Evolutionary conservation across 2,329 filamentous ascomycete species (phyloP).

Genomic region (Dothidotthia symphoricarpi): DNA sequence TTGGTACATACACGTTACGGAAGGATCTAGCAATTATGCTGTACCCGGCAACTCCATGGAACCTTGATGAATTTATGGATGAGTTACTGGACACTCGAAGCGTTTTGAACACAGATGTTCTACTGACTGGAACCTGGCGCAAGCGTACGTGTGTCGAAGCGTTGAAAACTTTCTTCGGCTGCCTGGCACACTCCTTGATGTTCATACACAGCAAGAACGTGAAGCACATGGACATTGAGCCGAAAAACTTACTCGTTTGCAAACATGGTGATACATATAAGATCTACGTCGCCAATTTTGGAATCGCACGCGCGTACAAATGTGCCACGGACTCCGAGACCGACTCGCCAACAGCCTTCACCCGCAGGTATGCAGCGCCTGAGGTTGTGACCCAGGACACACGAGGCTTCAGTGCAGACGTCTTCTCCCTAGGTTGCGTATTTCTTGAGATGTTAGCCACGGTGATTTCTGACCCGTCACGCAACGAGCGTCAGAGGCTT

Average conservation of each 20-base stretch:
- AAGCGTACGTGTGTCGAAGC: too few species aligned
- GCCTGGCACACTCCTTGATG: constrained; percentile 7
- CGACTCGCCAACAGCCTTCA: constrained; percentile 14
- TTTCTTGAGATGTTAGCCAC: constrained; percentile 21
- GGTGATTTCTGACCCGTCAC: not conserved
- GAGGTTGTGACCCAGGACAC: constrained; percentile 19
- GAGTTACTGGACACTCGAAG: not conserved
- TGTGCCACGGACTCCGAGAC: not conserved
- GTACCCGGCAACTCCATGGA: constrained; percentile 5
- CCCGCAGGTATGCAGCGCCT: constrained; percentile 20
- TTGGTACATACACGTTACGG: constrained; percentile 6
- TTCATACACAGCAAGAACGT: constrained; percentile 11
- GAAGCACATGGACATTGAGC: constrained; percentile 21
- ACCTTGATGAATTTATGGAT: constrained; percentile 3
- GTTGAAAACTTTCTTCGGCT: constrained; percentile 2
- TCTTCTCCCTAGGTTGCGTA: constrained; percentile 26
- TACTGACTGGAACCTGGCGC: too few species aligned
- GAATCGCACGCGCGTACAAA: not conserved
- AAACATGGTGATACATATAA: too few species aligned
- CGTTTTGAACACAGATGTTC: too few species aligned
- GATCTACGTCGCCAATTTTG: constrained; percentile 17
- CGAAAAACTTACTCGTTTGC: constrained; percentile 12
- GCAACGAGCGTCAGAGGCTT: not conserved
- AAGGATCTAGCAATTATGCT: constrained; percentile 3
- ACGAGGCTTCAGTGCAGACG: constrained; percentile 17